phyloP scores from a whole-genome alignment of 73 alveolate species.

The Urostyla sp. region DNA sequence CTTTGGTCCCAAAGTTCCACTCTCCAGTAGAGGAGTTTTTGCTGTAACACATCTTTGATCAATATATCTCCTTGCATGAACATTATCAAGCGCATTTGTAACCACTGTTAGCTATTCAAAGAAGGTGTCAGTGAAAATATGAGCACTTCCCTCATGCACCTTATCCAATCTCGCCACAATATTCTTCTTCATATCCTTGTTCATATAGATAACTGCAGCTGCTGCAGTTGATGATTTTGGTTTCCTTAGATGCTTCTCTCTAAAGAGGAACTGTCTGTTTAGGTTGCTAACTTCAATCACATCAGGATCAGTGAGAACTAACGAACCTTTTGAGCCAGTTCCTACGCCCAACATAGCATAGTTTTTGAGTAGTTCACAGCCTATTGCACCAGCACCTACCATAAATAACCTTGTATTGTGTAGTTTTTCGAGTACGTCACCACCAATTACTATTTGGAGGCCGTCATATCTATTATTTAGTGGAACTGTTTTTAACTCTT shows the following conservation, averaged over 20 bases:
- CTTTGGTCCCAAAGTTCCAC: slow-evolving; percentile 97
- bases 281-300: slow-evolving; percentile 94
- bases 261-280: slow-evolving; percentile 93
- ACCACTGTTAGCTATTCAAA: slow-evolving; percentile 84
- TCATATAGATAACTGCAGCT: slow-evolving; percentile 96
- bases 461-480: slow-evolving; percentile 76
- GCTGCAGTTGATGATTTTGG: slow-evolving; percentile 96
- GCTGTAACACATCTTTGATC: slow-evolving; percentile 91
- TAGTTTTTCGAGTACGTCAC: slow-evolving; percentile 65
- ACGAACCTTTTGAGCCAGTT: slow-evolving; percentile 72
- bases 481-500: background rate
- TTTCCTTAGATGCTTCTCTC: slow-evolving; percentile 94
- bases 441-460: slow-evolving; percentile 79
- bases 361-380: slow-evolving; percentile 95
- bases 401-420: slow-evolving; percentile 73
- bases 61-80: slow-evolving; percentile 93
- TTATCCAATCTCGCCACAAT: slow-evolving; percentile 90
- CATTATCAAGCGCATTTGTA: slow-evolving; percentile 96
- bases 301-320: slow-evolving; percentile 95
- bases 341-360: slow-evolving; percentile 94
- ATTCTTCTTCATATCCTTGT: slow-evolving; percentile 87
- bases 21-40: slow-evolving; percentile 88
- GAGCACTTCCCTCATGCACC: slow-evolving; percentile 87
- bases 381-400: slow-evolving; percentile 99
- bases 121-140: slow-evolving; percentile 87